These are phyloP conservation scores for Candida sp. DNA, from an alignment of 1,139 yeast species.

Conservation along the genomic window DNA sequence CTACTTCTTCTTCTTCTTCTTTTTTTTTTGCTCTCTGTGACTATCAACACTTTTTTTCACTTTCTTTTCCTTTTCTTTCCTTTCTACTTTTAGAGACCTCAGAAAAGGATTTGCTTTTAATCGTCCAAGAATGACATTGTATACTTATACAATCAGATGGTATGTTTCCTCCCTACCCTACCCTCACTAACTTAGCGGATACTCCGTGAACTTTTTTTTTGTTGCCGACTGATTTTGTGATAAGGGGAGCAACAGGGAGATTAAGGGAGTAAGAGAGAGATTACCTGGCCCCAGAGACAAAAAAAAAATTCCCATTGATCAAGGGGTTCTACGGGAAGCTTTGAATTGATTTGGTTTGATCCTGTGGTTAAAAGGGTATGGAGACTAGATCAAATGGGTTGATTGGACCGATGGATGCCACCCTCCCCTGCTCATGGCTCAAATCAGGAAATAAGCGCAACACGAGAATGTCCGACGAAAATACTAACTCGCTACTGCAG, in stretches of 20 bases:
- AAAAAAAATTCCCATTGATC: neutral
- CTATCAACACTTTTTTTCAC: neutral
- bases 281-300: neutral
- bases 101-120: neutral
- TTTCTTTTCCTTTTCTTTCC: neutral
- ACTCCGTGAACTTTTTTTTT: neutral
- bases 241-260: neutral
- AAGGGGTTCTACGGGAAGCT: neutral
- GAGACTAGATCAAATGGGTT: neutral
- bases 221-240: slow-evolving; percentile 5
- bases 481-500: slow-evolving; percentile 10
- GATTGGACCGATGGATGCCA: too few relatives aligned
- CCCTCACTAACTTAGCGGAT: neutral
- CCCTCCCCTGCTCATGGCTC: too few relatives aligned
- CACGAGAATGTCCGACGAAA: neutral
- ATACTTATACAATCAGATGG: slow-evolving; percentile 22
- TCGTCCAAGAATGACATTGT: slow-evolving; percentile 13
- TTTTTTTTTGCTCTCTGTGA: neutral
- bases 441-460: too few relatives aligned
- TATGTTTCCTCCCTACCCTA: slow-evolving; percentile 13
- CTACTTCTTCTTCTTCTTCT: too few relatives aligned
- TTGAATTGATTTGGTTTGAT: neutral
- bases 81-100: neutral
- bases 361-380: neutral
- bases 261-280: neutral